Base-by-base conservation (phyloP, 2,329 filamentous ascomycete species). In the Penicillium freii region DNA sequence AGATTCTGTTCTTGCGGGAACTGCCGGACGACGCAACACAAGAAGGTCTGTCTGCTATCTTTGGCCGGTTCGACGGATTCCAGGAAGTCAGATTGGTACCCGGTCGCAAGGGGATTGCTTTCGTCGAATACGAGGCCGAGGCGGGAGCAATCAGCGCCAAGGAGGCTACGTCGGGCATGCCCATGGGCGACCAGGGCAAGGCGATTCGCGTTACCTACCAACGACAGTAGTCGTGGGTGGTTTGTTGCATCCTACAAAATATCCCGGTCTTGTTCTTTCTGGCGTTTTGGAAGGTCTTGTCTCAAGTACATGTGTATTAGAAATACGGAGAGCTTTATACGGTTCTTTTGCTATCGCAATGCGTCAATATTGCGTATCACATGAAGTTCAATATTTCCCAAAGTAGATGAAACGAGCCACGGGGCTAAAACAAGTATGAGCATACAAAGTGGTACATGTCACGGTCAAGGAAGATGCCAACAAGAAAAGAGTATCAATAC, bases 161-260 rank as follows among this genome's bases (percentile, higher is more conserved):
- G 82, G 93, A 97, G 81, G 91, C 88, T 62, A 96, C 91, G 33
- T 88, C 90, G 13, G 91, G 91, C 23, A 92, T 94, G 85, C 81
- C 85, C 25, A 79, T 99, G 66, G 89, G 88, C 52, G 86, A 86
- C 19, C 86, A 86, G 45, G 84, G 84, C 64, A 90, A 91, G 77
- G 81, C 86, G 8, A 91, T 99, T 75, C 95, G 94, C 79, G 92
- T 99, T 63, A 97, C 94, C 15, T 99, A 96, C 82, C 94, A 97
- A 79, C 84, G 92, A 70, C 90, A 96, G 80, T 65, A 58, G 53
- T 61, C 48, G 58, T 61, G 46, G 39, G 46, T 55, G 57, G 48
- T 45, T 31, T 58, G 43, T 51, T 52, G 57, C 29, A 47, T 60
- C 54, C 42, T 54, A 54, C 54, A 56, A 64, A 61, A 64, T 58